A percentile compares a stretch with the other conserved stretches of the same genome.
Evolutionary conservation across 2,329 filamentous ascomycete genomes (phyloP).

Genomic region (Bipolaris bicolor): DNA sequence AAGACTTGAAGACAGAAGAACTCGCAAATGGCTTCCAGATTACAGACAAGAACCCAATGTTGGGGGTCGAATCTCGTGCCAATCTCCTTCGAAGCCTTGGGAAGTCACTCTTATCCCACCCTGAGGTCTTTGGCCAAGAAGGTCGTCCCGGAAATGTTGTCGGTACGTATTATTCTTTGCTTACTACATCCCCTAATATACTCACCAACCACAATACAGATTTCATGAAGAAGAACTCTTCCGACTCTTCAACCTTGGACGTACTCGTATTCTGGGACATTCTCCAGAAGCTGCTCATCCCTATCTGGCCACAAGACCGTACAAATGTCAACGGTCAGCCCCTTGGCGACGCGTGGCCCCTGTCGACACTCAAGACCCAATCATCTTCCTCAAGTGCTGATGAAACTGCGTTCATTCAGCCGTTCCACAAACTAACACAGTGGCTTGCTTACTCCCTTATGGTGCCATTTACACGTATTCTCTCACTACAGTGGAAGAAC

Average conservation of each 20-base stretch:
- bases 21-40: conserved; percentile 84
- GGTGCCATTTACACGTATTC: conserved; percentile 75
- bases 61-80: conserved; percentile 83
- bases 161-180: conserved; percentile 60
- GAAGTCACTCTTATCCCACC: conserved; percentile 72
- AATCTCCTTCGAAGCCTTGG: conserved; percentile 76
- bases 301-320: conserved; percentile 86
- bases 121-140: conserved; percentile 78
- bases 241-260: conserved; percentile 53
- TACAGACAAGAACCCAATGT: conserved; percentile 70
- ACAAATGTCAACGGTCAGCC: conserved; percentile 83
- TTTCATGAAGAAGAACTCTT: conserved; percentile 24
- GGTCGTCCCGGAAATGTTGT: conserved; percentile 90
- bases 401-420: conserved; percentile 68
- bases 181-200: background rate
- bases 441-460: conserved; percentile 95
- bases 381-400: conserved; percentile 52
- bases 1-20: conserved; percentile 71
- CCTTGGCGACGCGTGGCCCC: conserved; percentile 92
- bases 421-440: conserved; percentile 88
- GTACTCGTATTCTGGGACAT: conserved; percentile 90
- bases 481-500: conserved; percentile 79
- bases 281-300: conserved; percentile 80
- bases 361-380: conserved; percentile 74
- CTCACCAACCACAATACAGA: conserved; percentile 8